Base-by-base conservation (phyloP, 2,329 filamentous ascomycete genomes). In the Tolypocladium cylindrosporum region DNA sequence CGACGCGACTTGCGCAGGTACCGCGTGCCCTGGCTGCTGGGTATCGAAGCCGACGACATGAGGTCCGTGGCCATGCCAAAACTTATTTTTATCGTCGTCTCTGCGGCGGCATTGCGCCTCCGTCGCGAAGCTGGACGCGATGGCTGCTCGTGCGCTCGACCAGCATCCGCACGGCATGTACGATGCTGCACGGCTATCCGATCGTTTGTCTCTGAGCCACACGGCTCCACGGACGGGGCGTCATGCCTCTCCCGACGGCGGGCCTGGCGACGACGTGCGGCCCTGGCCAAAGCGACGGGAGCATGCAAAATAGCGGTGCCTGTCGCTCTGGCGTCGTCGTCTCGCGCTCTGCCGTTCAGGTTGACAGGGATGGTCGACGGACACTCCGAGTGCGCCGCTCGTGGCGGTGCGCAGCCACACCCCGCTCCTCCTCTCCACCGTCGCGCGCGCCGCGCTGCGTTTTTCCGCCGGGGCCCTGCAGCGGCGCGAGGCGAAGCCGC, bases 341-440 rank as follows among this genome's bases (percentile, higher is more conserved):
- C n/a, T n/a, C 19, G 16, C 19, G 16, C n/a, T 10, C 10, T 34
- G 13, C 19, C 48, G 14, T 45, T 57, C 55, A 57, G 55, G 55
- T 54, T 39, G 50, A 36, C 55, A 57, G 55, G 55, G 55, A 34
- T n/a, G 24, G 31, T 40, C 34, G 24, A 41, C 55, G 55, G 55
- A 31, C 55, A 53, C 45, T 14, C 55, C 55, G 55, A 53, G 16
- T 24, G 55, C 55, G 55, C 55, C 45, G 48, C 16, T 51, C 45
- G 55, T 56, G 55, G 55, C 55, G 55, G 55, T 56, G 55, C 55
- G 43, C 45, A 56, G 45, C 55, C 55, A 56, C 55, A 45, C n/a
- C n/a, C 4, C 19, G n/a, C 24, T 4, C 24, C 2, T 27, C 31
- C 13, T 10, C 21, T 45, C 43, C 24, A 48, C 24, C 43, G 13